Evolutionary conservation across 164 flowering plant species (phyloP), one percentile per base, ranked within the genome.

Genomic region (Sextonia rubra): DNA sequence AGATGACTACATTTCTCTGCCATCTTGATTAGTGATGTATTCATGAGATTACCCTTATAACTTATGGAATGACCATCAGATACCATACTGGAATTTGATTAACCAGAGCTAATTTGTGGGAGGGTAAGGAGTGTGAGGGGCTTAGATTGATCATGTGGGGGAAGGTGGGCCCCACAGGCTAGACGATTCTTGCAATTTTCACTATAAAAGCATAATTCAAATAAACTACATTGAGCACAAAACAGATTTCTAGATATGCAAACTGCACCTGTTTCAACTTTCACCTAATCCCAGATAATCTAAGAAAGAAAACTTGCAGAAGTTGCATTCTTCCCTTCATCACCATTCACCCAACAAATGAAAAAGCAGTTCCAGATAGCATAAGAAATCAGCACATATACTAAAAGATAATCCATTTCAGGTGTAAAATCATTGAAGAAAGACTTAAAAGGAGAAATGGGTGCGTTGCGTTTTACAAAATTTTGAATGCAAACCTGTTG

Each of bases 401-500:
- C 44, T 9, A 37, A 37, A 37, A 37, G 44, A 37, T 5, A 37
- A 37, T 37, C 44, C 44, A 27, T 14, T 30, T 1, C 23, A 60
- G 68, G 48, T 62, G 68, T 37, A 37, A 44, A 37, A 37, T 37
- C 44, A 37, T 37, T 37, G 44, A 37, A 37, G 44, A 37, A 2
- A 37, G 44, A 37, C 44, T 37, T 37, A 5, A 37, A 37, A 11
- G 47, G 61, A 47, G 48, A 65, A 65, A 20, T 65, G 68, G 18
- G 22, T n/a, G 17, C 14, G 25, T 65, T 25, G 68, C 47, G 17
- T 27, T 27, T 63, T 62, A 1, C 3, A 30, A 18, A 14, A 5
- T 25, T 71, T 71, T 2, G 49, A 3, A 65, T 24, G 64, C 65
- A 65, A 61, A 72, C 72, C 79, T 76, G n/a, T 56, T 23, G 30